Conservation (phyloP, 169 alveolate species). For the Cyclospora cayetanensis region DNA sequence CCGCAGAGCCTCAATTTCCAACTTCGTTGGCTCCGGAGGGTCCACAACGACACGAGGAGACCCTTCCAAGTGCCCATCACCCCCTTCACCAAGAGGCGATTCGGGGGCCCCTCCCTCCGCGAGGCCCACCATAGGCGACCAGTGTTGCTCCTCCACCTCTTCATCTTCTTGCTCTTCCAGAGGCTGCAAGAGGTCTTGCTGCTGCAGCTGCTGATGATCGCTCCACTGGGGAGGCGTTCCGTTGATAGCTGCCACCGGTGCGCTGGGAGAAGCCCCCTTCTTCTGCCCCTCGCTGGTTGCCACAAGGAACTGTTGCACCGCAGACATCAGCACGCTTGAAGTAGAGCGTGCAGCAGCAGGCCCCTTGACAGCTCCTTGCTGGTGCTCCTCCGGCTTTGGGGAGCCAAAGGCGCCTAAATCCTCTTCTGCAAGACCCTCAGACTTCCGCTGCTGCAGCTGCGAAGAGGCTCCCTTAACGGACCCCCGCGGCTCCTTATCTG, state of each 20-base stretch:
- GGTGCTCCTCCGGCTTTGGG: slow-evolving; percentile 41
- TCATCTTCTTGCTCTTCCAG: neutral
- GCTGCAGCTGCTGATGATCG: slow-evolving; percentile 36
- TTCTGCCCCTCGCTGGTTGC: neutral
- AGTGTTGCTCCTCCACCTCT: neutral
- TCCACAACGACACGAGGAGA: too few species aligned
- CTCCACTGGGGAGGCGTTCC: neutral
- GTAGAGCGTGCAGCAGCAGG: neutral
- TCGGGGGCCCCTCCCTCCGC: too few species aligned
- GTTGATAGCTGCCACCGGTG: neutral
- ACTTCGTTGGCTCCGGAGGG: too few species aligned
- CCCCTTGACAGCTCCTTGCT: neutral
- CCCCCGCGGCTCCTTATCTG: neutral
- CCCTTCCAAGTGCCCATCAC: too few species aligned
- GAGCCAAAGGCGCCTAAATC: neutral
- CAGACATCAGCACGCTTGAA: neutral
- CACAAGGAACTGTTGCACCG: neutral
- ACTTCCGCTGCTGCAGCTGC: slow-evolving; percentile 14
- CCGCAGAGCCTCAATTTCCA: too few species aligned
- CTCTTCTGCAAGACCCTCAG: neutral
- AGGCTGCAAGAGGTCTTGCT: neutral
- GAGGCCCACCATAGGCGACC: too few species aligned
- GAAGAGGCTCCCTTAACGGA: neutral
- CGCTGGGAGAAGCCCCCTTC: neutral
- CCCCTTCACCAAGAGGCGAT: too few species aligned